Conservation (phyloP, 1,284 basidiomycete genomes). For the Taiwanofungus camphoratus region DNA sequence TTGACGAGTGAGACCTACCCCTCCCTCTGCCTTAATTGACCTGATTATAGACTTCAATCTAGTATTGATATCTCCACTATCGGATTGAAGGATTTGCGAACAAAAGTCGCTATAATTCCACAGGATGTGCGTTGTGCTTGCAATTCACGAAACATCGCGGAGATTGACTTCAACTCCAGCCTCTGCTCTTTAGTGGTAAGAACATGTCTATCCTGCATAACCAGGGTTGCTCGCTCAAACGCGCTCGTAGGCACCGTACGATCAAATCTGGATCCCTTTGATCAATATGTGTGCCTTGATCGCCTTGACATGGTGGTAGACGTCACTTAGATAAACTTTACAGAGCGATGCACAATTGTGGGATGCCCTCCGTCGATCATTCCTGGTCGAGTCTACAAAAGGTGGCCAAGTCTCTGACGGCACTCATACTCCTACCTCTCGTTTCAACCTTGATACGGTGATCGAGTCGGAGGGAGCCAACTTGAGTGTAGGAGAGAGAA, state of each 20-base stretch:
- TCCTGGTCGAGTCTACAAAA: slow-evolving; percentile 51
- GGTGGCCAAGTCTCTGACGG: slow-evolving; percentile 18
- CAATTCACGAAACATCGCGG: too few species aligned
- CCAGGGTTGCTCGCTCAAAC: neutral
- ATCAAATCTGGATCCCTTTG: slow-evolving; percentile 22
- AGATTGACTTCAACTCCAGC: slow-evolving; percentile 9
- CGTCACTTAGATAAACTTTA: slow-evolving; percentile 38
- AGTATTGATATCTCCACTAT: slow-evolving; percentile 55
- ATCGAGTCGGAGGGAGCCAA: slow-evolving; percentile 87
- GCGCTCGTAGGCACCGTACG: slow-evolving; percentile 17
- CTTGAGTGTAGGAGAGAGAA: slow-evolving; percentile 61
- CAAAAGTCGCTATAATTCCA: slow-evolving; percentile 79
- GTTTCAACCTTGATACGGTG: slow-evolving; percentile 67
- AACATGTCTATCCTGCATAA: neutral
- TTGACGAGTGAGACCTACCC: slow-evolving; percentile 40
- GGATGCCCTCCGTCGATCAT: slow-evolving; percentile 78
- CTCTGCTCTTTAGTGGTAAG: slow-evolving; percentile 22
- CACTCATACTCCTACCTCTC: slow-evolving; percentile 20
- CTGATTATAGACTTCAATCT: neutral
- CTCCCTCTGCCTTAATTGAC: neutral
- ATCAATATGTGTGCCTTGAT: slow-evolving; percentile 18
- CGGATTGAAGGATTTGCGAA: slow-evolving; percentile 62
- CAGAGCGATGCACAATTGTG: slow-evolving; percentile 70
- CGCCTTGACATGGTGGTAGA: neutral
- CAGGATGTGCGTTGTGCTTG: slow-evolving; percentile 64